These are phyloP conservation scores for Colletotrichum abscissum DNA, from an alignment of 2,329 filamentous ascomycete genomes.

Conservation along the genomic window DNA sequence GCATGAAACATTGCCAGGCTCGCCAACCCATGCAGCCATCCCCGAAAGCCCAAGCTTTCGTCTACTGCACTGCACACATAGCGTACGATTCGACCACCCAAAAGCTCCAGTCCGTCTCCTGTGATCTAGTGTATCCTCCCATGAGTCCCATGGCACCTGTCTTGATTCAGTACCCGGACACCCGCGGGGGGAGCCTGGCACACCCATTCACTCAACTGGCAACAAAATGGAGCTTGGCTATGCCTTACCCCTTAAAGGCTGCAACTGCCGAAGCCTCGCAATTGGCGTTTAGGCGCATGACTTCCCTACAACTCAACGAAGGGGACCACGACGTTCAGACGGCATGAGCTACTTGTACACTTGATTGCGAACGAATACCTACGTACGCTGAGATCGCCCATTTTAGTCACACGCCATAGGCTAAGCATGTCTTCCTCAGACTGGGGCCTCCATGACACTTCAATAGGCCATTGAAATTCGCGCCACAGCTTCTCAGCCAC, in stretches of 20 bases:
- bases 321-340: neutral
- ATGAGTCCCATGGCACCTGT: neutral
- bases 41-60: slow-evolving; percentile 17
- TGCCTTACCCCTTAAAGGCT: neutral
- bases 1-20: slow-evolving; percentile 28
- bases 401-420: neutral
- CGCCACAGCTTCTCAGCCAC: slow-evolving; percentile 1
- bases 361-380: neutral
- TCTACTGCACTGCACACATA: slow-evolving; percentile 12
- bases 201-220: neutral
- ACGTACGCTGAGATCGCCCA: neutral
- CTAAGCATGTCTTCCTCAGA: neutral
- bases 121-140: neutral
- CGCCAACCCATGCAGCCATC: neutral
- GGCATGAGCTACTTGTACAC: neutral
- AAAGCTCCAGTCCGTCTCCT: slow-evolving; percentile 14
- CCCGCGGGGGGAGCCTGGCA: neutral
- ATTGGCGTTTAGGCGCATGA: neutral
- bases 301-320: neutral
- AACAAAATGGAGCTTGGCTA: neutral
- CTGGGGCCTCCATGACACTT: neutral
- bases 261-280: slow-evolving; percentile 20
- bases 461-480: neutral
- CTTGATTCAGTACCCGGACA: slow-evolving; percentile 12
- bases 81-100: slow-evolving; percentile 16